Evolutionary conservation across 176 grass and related monocot genomes (phyloP).

Genomic region (Lolium perenne): DNA sequence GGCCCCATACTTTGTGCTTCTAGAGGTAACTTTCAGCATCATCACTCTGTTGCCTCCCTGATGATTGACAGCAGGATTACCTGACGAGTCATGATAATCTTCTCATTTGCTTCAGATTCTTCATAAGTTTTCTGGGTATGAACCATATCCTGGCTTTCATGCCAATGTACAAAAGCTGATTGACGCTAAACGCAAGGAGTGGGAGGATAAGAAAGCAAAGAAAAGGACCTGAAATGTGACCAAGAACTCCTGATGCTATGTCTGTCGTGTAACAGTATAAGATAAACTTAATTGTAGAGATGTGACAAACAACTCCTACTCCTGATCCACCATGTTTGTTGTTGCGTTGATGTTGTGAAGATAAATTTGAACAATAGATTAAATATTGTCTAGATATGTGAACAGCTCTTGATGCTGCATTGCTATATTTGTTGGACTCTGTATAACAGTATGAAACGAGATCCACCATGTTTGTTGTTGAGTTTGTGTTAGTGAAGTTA

Average conservation of each 20-base stretch:
- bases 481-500: background rate
- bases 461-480: background rate
- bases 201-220: slow-evolving; percentile 70
- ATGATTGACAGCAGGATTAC: background rate
- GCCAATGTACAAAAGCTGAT: slow-evolving; percentile 64
- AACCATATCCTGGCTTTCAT: slow-evolving; percentile 83
- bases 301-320: too few species aligned
- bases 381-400: background rate
- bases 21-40: slow-evolving; percentile 63
- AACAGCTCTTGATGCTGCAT: background rate
- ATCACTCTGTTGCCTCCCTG: background rate
- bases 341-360: background rate
- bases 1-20: slow-evolving; percentile 91
- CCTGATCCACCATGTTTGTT: background rate
- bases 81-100: background rate
- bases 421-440: background rate
- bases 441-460: background rate
- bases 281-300: too few species aligned
- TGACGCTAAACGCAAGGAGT: slow-evolving; percentile 65
- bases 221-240: slow-evolving; percentile 55
- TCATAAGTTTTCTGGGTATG: slow-evolving; percentile 66
- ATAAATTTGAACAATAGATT: background rate
- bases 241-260: background rate
- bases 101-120: slow-evolving; percentile 53
- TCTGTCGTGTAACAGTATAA: background rate